Evolutionary conservation across 2,329 filamentous ascomycete species (phyloP), one percentile per base, ranked within the genome.

Genomic region (Chaetomium globosum): DNA sequence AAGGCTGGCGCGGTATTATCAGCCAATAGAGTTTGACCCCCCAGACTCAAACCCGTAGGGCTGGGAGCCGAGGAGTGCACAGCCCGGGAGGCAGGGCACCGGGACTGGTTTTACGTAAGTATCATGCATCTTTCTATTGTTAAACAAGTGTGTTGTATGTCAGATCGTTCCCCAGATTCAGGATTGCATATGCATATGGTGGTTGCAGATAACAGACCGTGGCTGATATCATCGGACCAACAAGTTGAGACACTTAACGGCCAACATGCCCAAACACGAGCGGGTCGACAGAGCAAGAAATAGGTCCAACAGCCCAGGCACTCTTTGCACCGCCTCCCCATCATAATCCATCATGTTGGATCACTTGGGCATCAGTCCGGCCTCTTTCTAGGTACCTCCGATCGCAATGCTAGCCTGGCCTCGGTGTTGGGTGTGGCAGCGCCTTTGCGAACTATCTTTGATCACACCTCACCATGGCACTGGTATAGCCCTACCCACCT

Each of bases 91-190:
- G 26, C 36, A n/a, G 43, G n/a, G 16, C 3, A 39, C 31, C 51
- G 19, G 23, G 36, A 19, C 31, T 26, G 26, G 31, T 19, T 39
- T 61, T 61, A 61, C 59, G 59, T 62, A 62, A 56, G 26, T 30
- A 36, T 13, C n/a, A n/a, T 53, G 28, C 6, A 8, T 23, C 19
- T 16, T 52, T 21, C 26, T 9, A 46, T 48, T 48, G 36, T 6
- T 36, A 10, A 36, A 36, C 7, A 36, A 6, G n/a, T 23, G 39
- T 28, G 28, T n/a, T 36, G 28, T 23, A 36, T 56, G 28, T 39
- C 30, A 53, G 23, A 26, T 31, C 39, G 13, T 48, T 9, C 59
- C 52, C 52, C 28, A 33, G 28, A 46, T 56, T 48, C 36, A 28
- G 51, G 26, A 56, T 26, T 48, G 51, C 51, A 48, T 30, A 23